phyloP scores from a whole-genome alignment of 2,329 filamentous ascomycete genomes.

The Magnaporthales sp. region DNA sequence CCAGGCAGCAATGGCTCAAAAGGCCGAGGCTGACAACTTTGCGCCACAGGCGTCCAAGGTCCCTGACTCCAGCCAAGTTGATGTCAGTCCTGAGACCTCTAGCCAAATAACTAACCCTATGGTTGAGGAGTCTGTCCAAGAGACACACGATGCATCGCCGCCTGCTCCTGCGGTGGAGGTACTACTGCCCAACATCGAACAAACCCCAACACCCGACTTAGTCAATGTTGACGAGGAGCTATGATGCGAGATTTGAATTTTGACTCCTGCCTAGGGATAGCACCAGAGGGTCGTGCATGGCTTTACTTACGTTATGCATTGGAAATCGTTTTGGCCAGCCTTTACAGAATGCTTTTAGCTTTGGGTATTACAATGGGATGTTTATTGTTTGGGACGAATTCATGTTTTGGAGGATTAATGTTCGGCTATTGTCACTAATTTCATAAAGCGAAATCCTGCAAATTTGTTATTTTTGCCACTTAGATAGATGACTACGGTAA shows the following conservation, averaged over 20 bases:
- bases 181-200: neutral
- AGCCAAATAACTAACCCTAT: neutral
- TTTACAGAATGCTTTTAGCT: neutral
- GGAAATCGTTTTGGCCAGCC: neutral
- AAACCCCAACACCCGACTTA: neutral
- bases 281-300: neutral
- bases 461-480: neutral
- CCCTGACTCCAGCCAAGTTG: neutral
- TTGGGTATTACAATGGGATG: neutral
- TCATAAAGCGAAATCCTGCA: neutral
- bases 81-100: neutral
- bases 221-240: neutral
- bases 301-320: neutral
- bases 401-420: neutral
- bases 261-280: neutral
- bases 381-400: neutral
- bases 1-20: neutral
- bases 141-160: neutral
- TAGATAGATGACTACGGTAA: neutral
- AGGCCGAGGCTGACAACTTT: neutral
- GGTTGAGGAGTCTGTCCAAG: neutral
- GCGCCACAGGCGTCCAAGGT: neutral
- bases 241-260: neutral
- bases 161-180: neutral
- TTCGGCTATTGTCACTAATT: neutral